phyloP scores from a whole-genome alignment of 768 basidiomycete genomes.

The Russula brevipes region DNA sequence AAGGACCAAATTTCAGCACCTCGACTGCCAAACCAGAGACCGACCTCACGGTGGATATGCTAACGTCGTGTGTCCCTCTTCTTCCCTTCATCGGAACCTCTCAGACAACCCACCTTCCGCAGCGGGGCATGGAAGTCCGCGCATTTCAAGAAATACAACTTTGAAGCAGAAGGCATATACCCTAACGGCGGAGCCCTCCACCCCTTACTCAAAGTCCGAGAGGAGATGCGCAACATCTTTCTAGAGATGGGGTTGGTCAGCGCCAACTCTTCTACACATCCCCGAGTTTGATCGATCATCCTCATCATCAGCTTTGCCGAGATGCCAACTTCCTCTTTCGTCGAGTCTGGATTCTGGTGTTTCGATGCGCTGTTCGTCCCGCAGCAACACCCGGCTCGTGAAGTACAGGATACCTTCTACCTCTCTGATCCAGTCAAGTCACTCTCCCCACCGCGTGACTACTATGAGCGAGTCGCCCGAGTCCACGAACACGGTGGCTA shows the following conservation, averaged over 20 bases:
- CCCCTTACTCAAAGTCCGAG: conserved; percentile 93
- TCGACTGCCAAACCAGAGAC: conserved; percentile 92
- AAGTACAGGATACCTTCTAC: conserved; percentile 98
- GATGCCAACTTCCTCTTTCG: conserved; percentile 95
- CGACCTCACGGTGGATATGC: conserved; percentile 93
- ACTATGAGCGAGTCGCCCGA: conserved; percentile 78
- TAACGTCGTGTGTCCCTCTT: conserved; percentile 66
- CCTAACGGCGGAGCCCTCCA: conserved; percentile 90
- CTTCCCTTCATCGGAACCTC: not conserved
- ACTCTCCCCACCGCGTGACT: conserved; percentile 68
- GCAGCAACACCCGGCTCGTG: conserved; percentile 97
- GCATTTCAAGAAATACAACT: conserved; percentile 97
- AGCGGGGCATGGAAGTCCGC: conserved; percentile 95
- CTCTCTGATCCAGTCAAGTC: conserved; percentile 84
- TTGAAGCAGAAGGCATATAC: conserved; percentile 90
- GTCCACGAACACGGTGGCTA: conserved; percentile 85
- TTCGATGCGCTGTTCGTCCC: conserved; percentile 98
- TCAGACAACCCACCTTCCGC: conserved; percentile 6
- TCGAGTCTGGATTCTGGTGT: conserved; percentile 99
- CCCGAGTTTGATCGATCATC: not conserved
- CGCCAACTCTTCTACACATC: not conserved
- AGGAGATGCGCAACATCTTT: conserved; percentile 97
- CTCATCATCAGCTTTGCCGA: conserved; percentile 76
- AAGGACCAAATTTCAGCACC: conserved; percentile 83
- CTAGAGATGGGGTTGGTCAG: conserved; percentile 91